Base-by-base conservation (phyloP, 2,329 filamentous ascomycete genomes). In the Myriosclerotinia curreyana region DNA sequence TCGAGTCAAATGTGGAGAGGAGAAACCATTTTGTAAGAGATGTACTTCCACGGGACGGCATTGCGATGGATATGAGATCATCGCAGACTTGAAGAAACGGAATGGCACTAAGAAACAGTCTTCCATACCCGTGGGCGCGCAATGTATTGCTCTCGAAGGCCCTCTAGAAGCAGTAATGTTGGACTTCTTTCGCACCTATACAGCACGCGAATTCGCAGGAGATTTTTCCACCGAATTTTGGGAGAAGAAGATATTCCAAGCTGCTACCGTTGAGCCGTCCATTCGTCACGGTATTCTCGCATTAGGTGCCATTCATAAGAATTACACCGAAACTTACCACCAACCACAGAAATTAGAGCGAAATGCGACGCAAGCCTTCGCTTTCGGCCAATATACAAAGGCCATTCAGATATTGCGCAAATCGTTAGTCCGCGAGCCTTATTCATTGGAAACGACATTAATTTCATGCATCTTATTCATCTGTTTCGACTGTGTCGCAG, bases 391-490 rank as follows among this genome's bases (percentile, higher is more conserved):
- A 65, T 88, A 88, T 69, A 82, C 82, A 1, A 79, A 81, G 59
- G 85, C 86, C 2, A 79, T 82, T 67, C 80, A 65, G 28, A 64
- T 64, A 44, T 56, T 73, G 1, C 71, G 72, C 46, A 51, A 68
- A 44, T 66, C 71, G 38, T 72, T 73, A 63, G 68, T 69, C 17
- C 71, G 65, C 9, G 61, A 65, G 46, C 68, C 65, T 5, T 66
- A 71, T 22, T 67, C 66, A 20, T 48, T 72, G 20, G 71, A 72
- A 46, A 53, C 79, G 25, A 81, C 80, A 58, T 78, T 89, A 20
- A 87, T 88, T 78, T 81, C 84, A 20, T 87, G 81, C 64, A 83
- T 89, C 48, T 76, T 89, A 49, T 78, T 89, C 55, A 83, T 85
- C n/a, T 87, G 83, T 71, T 89, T 89, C 66, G 86, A 89, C 52